phyloP scores from a whole-genome alignment of 2,329 filamentous ascomycete genomes.

The Scytalidium lignicola region DNA sequence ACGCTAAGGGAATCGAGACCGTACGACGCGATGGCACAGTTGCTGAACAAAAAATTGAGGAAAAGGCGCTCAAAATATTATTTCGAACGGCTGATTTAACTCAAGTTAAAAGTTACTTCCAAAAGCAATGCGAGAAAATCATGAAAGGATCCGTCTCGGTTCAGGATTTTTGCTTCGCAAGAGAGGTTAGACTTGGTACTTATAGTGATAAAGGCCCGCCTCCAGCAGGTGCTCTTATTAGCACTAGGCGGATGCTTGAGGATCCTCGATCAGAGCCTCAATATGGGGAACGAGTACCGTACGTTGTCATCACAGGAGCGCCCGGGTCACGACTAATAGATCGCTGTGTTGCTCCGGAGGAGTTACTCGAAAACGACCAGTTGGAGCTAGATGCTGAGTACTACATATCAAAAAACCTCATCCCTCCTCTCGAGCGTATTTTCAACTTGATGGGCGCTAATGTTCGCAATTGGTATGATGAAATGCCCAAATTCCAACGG shows the following conservation, averaged over 20 bases:
- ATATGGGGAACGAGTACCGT: constrained; percentile 91
- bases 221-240: constrained; percentile 85
- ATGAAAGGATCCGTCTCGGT: constrained; percentile 84
- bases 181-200: constrained; percentile 83
- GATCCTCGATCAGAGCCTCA: constrained; percentile 87
- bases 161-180: constrained; percentile 94
- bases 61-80: constrained; percentile 80
- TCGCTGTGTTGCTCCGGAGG: constrained; percentile 83
- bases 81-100: constrained; percentile 89
- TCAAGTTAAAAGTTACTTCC: constrained; percentile 85
- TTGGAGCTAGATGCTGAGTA: constrained; percentile 88
- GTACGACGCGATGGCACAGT: constrained; percentile 92
- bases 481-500: constrained; percentile 88
- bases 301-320: constrained; percentile 85
- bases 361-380: constrained; percentile 69
- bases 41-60: constrained; percentile 93
- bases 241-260: constrained; percentile 76
- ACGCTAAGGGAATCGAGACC: constrained; percentile 98
- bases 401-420: constrained; percentile 93
- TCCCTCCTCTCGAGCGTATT: constrained; percentile 90
- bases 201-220: constrained; percentile 78
- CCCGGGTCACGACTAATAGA: constrained; percentile 83
- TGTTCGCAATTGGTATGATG: constrained; percentile 86
- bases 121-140: constrained; percentile 84
- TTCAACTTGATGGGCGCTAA: constrained; percentile 95